Base-by-base conservation (phyloP, 768 basidiomycete genomes). In the Lactarius sp. region DNA sequence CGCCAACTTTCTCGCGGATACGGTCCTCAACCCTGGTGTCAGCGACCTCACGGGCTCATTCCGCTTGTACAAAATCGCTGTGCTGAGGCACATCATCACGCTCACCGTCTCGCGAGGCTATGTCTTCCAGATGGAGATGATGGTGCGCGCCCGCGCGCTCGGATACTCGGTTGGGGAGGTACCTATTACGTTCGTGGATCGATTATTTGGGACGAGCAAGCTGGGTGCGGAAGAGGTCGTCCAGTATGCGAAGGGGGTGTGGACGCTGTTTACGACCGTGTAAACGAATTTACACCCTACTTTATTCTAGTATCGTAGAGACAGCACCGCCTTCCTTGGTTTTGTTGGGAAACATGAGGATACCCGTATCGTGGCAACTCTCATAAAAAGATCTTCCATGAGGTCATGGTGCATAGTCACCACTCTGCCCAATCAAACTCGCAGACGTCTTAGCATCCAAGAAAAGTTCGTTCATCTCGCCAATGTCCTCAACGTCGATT, bases 61-160 rank as follows among this genome's bases (percentile, higher is more conserved):
- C 77, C 79, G 93, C 64, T 74, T 96, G 16, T 96, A 96, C 73
- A 85, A 90, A 44, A 73, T 84, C 12, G 79, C 81, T 0, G 94
- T 90, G 7, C 79, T 96, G 59, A 83, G 82, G 53, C 85, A 92
- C 68, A 89, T 96, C 70, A 95, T 96, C 69, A 83, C 87, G 5
- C 81, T 87, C 67, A 93, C 90, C 2, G 82, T 87, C 65, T 93
- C 92, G 2, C 90, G 90, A 67, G 94, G 94, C 9, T 96, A 95
- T 69, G 94, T 96, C 36, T 95, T 96, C 79, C 94, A 96, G 79
- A 96, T 96, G 94, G 94, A 96, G 73, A 96, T 95, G 88, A 95
- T 95, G 83, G 94, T 93, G 20, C 84, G 94, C 1, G 94, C 94
- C 5, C 82, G 86, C 22, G 84, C 89, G 2, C 76, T 92, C 60